Percentiles rank a stretch among this genome's conserved stretches.
Evolutionary conservation across 345 rosid species (phyloP).

Genomic region (Fremontodendron californicum): DNA sequence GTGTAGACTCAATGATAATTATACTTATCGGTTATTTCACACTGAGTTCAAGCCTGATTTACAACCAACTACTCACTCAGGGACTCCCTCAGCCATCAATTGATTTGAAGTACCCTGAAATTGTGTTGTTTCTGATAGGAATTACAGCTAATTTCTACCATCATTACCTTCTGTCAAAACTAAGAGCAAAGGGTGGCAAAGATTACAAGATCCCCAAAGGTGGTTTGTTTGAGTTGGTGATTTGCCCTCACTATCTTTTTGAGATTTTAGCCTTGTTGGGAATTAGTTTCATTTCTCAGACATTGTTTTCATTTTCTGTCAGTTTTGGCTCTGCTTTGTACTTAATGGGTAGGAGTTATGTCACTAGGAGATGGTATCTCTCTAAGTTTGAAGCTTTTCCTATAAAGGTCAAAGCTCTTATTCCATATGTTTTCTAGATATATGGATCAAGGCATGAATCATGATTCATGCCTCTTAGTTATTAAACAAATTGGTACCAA

Average conservation of each 20-base stretch:
- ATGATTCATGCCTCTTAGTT: too few relatives aligned
- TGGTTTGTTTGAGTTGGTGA: slow-evolving; percentile 51
- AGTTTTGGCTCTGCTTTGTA: slow-evolving; percentile 39
- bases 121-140: slow-evolving; percentile 48
- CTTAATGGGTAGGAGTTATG: slow-evolving; percentile 57
- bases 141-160: slow-evolving; percentile 72
- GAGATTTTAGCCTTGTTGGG: slow-evolving; percentile 61
- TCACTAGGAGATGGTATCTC: slow-evolving; percentile 66
- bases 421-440: slow-evolving; percentile 53
- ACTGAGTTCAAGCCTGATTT: slow-evolving; percentile 37
- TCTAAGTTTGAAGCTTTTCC: slow-evolving; percentile 71
- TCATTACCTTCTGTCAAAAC: slow-evolving; percentile 57
- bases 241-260: slow-evolving; percentile 78
- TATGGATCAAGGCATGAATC: neutral
- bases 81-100: slow-evolving; percentile 37
- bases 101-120: slow-evolving; percentile 42
- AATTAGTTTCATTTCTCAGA: slow-evolving; percentile 54
- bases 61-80: slow-evolving; percentile 39
- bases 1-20: slow-evolving; percentile 27
- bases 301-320: slow-evolving; percentile 34
- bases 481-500: too few relatives aligned
- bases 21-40: slow-evolving; percentile 39
- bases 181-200: slow-evolving; percentile 39
- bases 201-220: slow-evolving; percentile 65
- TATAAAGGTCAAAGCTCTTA: slow-evolving; percentile 40